A percentile compares a stretch with the other conserved stretches of the same genome.
Conservation (phyloP, 495 filamentous ascomycete species). For the Viridothelium virens region DNA sequence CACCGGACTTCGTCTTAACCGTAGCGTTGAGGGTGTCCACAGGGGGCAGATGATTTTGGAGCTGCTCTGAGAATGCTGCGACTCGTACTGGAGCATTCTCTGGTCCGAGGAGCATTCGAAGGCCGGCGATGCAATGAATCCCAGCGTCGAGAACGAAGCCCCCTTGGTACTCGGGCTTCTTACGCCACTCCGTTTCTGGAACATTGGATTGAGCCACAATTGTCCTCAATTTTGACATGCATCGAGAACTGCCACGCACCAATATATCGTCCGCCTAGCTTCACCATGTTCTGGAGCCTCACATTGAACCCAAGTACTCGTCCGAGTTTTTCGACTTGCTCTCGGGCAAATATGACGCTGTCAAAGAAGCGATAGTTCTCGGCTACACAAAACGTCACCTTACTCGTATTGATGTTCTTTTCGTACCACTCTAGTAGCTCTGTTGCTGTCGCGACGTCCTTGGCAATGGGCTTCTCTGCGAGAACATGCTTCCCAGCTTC, state of each 20-base stretch:
- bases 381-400: conserved; percentile 56
- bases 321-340: conserved; percentile 54
- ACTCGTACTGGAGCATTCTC: conserved; percentile 43
- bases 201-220: neutral
- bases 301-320: conserved; percentile 57
- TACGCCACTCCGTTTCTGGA: conserved; percentile 63
- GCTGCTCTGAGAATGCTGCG: conserved; percentile 51
- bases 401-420: conserved; percentile 39
- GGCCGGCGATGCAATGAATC: conserved; percentile 61
- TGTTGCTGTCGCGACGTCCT: conserved; percentile 53
- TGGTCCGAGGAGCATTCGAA: conserved; percentile 51
- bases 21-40: conserved; percentile 68
- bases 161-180: conserved; percentile 61
- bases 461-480: conserved; percentile 74
- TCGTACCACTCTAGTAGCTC: conserved; percentile 57
- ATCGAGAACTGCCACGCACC: conserved; percentile 32
- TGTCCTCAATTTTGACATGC: neutral
- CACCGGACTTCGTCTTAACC: conserved; percentile 51
- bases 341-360: conserved; percentile 48
- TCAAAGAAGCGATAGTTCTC: conserved; percentile 69
- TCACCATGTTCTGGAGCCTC: conserved; percentile 46
- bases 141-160: conserved; percentile 75
- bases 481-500: conserved; percentile 70
- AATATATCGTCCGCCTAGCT: conserved; percentile 51
- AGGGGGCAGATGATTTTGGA: conserved; percentile 58